phyloP scores from a whole-genome alignment of 306 rosid species.

The Crotalaria pallida region DNA sequence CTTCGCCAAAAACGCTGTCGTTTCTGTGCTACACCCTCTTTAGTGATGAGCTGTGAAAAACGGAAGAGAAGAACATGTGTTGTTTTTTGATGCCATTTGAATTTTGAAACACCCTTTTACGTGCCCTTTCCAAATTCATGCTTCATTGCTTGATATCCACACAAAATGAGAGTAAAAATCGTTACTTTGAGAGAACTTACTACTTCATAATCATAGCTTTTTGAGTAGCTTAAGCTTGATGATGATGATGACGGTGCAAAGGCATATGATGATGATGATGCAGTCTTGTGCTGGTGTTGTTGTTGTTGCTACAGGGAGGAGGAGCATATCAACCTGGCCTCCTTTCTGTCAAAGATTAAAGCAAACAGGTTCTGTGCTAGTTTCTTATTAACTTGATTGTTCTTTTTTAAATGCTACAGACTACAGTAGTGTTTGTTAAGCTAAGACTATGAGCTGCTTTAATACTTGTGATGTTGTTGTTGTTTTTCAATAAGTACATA shows the following conservation, averaged over 20 bases:
- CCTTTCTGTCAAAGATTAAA: slow-evolving; percentile 56
- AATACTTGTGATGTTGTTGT: no score
- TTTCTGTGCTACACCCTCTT: no score
- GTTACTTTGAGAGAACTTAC: not conserved
- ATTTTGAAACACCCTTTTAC: not conserved
- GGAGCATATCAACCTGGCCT: slow-evolving; percentile 52
- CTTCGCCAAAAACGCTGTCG: no score
- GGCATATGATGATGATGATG: not conserved
- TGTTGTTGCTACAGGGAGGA: slow-evolving; percentile 42
- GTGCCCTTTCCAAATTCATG: not conserved
- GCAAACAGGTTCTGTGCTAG: slow-evolving; percentile 57
- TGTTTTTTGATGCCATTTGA: not conserved
- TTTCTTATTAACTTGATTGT: not conserved
- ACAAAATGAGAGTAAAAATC: not conserved
- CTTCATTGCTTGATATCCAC: not conserved
- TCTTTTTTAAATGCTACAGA: not conserved
- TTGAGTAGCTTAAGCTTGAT: not conserved
- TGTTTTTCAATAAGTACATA: no score
- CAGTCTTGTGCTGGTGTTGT: no score
- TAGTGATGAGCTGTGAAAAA: no score
- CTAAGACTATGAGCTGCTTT: no score
- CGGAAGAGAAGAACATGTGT: not conserved
- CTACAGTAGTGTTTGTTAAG: no score
- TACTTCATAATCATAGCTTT: not conserved
- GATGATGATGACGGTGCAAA: not conserved